phyloP scores from a whole-genome alignment of 441 rosid species.

The Eruca vesicaria region DNA sequence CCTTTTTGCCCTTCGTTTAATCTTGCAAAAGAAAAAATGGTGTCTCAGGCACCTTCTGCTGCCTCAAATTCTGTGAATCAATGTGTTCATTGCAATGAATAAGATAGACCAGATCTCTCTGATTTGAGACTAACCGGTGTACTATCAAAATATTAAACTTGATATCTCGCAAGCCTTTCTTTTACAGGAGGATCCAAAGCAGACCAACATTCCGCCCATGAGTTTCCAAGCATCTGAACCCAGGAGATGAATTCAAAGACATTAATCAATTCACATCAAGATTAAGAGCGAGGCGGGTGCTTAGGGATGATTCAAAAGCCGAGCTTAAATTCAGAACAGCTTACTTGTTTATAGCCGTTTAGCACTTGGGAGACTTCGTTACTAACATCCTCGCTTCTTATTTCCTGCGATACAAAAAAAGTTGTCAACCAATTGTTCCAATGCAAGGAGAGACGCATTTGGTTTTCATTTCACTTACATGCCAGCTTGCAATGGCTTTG shows the following conservation, averaged over 20 bases:
- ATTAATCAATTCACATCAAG: neutral
- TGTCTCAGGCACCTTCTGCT: slow-evolving; percentile 14
- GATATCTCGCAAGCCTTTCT: slow-evolving; percentile 85
- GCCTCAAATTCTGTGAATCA: slow-evolving; percentile 22
- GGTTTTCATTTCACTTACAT: slow-evolving; percentile 49
- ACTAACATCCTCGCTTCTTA: slow-evolving; percentile 79
- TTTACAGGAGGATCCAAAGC: slow-evolving; percentile 86
- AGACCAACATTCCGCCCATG: slow-evolving; percentile 88
- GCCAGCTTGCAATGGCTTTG: slow-evolving; percentile 97
- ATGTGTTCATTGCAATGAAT: slow-evolving; percentile 16
- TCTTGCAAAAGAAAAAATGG: slow-evolving; percentile 14
- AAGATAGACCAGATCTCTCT: slow-evolving; percentile 1
- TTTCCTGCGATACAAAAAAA: slow-evolving; percentile 52
- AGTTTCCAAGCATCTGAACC: slow-evolving; percentile 73
- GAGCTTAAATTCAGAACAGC: neutral
- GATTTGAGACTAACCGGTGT: slow-evolving; percentile 18
- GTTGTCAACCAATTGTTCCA: neutral
- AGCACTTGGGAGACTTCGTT: slow-evolving; percentile 89
- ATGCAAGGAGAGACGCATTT: neutral
- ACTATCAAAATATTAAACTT: slow-evolving; percentile 51
- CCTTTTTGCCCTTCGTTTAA: slow-evolving; percentile 17
- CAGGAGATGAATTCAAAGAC: neutral
- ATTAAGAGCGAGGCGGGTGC: neutral
- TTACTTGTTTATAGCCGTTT: slow-evolving; percentile 89
- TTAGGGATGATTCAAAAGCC: neutral